Conservation (phyloP, 257 asterid genomes). For the Capsicum rhomboideum region DNA sequence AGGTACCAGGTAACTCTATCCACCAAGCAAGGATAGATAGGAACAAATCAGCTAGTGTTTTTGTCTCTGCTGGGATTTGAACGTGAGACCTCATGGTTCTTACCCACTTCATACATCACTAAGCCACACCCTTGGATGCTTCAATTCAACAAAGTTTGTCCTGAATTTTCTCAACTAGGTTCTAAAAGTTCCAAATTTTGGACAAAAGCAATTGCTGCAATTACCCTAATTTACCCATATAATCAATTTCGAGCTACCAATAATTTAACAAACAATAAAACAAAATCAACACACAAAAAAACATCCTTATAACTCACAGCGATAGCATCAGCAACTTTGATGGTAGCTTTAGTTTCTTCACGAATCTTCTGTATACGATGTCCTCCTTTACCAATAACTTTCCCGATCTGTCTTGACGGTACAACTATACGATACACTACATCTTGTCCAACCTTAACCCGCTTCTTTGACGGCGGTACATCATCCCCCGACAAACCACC, state of each 20-base stretch:
- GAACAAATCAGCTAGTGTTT: too few species aligned
- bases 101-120: too few species aligned
- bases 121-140: too few species aligned
- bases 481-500: slow-evolving; percentile 32
- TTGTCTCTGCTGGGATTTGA: too few species aligned
- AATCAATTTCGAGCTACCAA: not conserved
- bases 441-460: slow-evolving; percentile 55
- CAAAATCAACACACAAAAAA: not conserved
- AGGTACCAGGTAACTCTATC: too few species aligned
- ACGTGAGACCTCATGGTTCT: too few species aligned
- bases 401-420: slow-evolving; percentile 93
- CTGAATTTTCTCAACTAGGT: not conserved
- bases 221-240: not conserved
- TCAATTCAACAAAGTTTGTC: not conserved
- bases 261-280: not conserved
- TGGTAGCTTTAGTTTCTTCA: slow-evolving; percentile 71
- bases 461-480: slow-evolving; percentile 62
- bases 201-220: not conserved
- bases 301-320: slow-evolving; percentile 24
- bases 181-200: not conserved
- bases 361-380: slow-evolving; percentile 92
- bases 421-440: slow-evolving; percentile 79
- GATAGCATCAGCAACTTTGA: slow-evolving; percentile 83
- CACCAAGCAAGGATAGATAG: too few species aligned
- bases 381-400: slow-evolving; percentile 88